Evolutionary conservation across 345 rosid genomes (phyloP), one percentile per base, ranked within the genome.

Genomic region (Punica granatum): DNA sequence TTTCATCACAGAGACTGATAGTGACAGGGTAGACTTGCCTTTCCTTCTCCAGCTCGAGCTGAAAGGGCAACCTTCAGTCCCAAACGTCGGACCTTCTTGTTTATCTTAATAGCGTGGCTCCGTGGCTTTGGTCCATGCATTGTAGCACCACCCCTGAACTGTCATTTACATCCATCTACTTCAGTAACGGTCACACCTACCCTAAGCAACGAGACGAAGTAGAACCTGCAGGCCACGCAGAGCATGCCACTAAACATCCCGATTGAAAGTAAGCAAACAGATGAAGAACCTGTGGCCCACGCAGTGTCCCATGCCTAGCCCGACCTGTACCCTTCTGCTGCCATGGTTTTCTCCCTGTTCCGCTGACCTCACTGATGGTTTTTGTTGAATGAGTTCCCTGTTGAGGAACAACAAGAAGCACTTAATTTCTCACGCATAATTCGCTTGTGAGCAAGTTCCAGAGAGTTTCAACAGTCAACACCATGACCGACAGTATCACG

Each of bases 111-210:
- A 34, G 91, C 97, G 82, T 94, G 99, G 79, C 95, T 94, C 74
- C 96, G 80, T 32, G 96, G 96, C 81, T 83, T 91, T 60, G 96
- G 99, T 37, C 96, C 97, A 79, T 88, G 96, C 99, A 89, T 91
- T 6, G 68, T 70, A 74, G 86, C 86, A 79, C 99, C 97, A 68
- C 91, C 92, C 72, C 95, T 86, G 68, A 94, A 94, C 97, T 91
- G 87, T 79, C 72, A 76, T 46, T n/a, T 66, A 75, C 61, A 56
- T 56, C 3, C 28, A 56, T 56, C 7, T 26, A 25, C 15, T 1
- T 51, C 58, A 51, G 2, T 23, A 7, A 51, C 30, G n/a, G 13
- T 51, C 58, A 6, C 58, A 51, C n/a, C 28, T 51, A 51, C 61
- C 12, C 49, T 4, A 72, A 68, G 23, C 62, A 71, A 71, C 67